Evolutionary conservation across 208 protist genomes (phyloP), one percentile per base, ranked within the genome.

Genomic region (Angomonas deanei): DNA sequence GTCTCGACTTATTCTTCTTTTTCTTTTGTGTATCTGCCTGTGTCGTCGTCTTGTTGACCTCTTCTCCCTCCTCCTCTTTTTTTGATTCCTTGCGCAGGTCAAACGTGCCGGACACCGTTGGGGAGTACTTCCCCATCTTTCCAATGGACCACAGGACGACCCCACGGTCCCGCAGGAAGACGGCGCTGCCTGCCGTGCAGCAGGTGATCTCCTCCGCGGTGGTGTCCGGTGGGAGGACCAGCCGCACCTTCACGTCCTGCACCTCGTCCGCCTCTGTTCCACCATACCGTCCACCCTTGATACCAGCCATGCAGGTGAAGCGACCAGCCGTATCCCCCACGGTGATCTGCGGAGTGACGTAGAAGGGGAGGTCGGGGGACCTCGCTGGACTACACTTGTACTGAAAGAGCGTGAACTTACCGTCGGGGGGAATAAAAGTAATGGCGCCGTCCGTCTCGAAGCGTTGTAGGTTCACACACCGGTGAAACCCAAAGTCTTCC

Each of bases 351-450:
- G 90, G 93, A 0, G 82, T 84, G 13, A 97, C 86, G 57, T 96
- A 97, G 57, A 97, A 96, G 6, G 93, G 88, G 27, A 76, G 52
- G 11, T 70, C 34, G 46, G 65, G 36, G 5, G 11, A 19, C 11
- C 11, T 42, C 11, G 11, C 15, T 8, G 73, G 64, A 42, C 88
- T 81, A 64, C 82, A 91, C 15, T 70, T 68, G 67, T 97, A 97
- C 61, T 78, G 46, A 57, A 96, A 54, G 24, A 97, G 70, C 19
- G 82, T 93, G 66, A 96, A 97, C 39, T 82, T 78, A 8, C 94
- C 92, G 60, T 97, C 94, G 3, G 88, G 86, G 0, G 92, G 94
- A 24, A 96, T 79, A 61, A 97, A 97, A 64, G 63, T 85, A 30
- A 97, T 62, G 13, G 72, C 63, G 49, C 76, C 70, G 75, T 95